These are phyloP conservation scores for Hymenoscyphus linearis DNA, from an alignment of 2,329 filamentous ascomycete species.

Conservation along the genomic window DNA sequence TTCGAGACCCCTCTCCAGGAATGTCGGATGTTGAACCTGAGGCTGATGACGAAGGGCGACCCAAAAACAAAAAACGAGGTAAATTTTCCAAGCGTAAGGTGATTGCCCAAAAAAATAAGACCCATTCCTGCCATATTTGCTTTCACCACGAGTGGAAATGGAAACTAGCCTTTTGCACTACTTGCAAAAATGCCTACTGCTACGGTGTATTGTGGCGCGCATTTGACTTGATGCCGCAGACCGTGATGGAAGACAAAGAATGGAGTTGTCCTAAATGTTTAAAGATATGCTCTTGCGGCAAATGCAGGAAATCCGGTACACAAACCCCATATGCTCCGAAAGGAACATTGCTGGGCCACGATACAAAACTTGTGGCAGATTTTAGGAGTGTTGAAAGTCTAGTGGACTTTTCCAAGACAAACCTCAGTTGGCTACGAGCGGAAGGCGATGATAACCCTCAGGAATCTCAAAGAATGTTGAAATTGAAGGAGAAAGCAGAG, in stretches of 20 bases:
- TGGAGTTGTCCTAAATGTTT: slow-evolving; percentile 90
- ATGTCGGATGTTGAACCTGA: slow-evolving; percentile 49
- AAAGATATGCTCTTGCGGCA: slow-evolving; percentile 80
- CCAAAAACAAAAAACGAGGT: slow-evolving; percentile 57
- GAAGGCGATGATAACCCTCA: slow-evolving; percentile 43
- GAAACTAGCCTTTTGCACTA: slow-evolving; percentile 77
- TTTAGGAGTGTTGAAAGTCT: slow-evolving; percentile 84
- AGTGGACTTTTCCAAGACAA: slow-evolving; percentile 86
- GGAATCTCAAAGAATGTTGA: slow-evolving; percentile 35
- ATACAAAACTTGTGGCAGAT: slow-evolving; percentile 86
- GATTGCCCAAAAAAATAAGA: slow-evolving; percentile 43
- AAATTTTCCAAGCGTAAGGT: slow-evolving; percentile 37
- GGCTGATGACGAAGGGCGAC: slow-evolving; percentile 58
- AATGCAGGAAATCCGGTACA: slow-evolving; percentile 61
- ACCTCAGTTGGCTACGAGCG: slow-evolving; percentile 73
- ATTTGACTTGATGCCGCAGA: slow-evolving; percentile 83
- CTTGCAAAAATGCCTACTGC: slow-evolving; percentile 75
- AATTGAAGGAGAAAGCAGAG: slow-evolving; percentile 31
- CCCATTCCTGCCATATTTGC: slow-evolving; percentile 74
- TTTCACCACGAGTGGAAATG: slow-evolving; percentile 73
- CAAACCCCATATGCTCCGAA: slow-evolving; percentile 80
- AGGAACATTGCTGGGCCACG: slow-evolving; percentile 81
- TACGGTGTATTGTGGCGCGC: slow-evolving; percentile 90
- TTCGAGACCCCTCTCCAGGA: slow-evolving; percentile 29
- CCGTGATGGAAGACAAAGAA: slow-evolving; percentile 70